phyloP scores from a whole-genome alignment of 257 asterid species.

The Paulownia fortunei region DNA sequence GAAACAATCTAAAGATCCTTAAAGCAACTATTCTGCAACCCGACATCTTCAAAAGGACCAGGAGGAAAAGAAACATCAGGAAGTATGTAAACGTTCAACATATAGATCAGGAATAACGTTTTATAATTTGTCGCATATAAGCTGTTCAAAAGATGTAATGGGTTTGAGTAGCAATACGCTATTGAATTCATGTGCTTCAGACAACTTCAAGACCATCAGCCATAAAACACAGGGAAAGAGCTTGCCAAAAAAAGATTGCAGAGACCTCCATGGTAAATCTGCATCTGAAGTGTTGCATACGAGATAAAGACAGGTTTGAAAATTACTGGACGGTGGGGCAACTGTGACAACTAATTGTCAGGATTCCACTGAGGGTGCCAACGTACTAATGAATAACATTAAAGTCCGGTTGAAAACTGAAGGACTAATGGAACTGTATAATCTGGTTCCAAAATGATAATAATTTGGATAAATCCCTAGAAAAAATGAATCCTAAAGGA shows the following conservation, averaged over 20 bases:
- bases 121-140: neutral
- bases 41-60: constrained; percentile 17
- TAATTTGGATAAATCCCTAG: constrained; percentile 4
- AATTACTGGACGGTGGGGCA: constrained; percentile 5
- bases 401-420: constrained; percentile 12
- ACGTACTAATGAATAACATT: neutral
- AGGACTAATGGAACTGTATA: constrained; percentile 2
- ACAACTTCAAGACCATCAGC: constrained; percentile 5
- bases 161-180: constrained; percentile 16
- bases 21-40: neutral
- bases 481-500: neutral
- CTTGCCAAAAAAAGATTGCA: neutral
- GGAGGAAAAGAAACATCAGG: constrained; percentile 4
- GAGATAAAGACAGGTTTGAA: constrained; percentile 2
- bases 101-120: neutral
- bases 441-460: constrained; percentile 1
- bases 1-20: constrained; percentile 15
- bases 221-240: neutral
- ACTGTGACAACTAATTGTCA: constrained; percentile 13
- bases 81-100: neutral
- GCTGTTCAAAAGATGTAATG: constrained; percentile 18
- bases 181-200: constrained; percentile 6
- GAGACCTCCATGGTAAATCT: neutral
- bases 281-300: neutral
- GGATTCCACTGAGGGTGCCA: neutral